Evolutionary conservation across 176 grass and related monocot species (phyloP).

Genomic region (Zea mays): Zm-B73-REFERENCE-NAM-5.0 NC_050101.1:121207001-121207500

Average conservation of each 20-base stretch:
- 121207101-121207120: background rate
- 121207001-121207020: background rate
- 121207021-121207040: background rate
- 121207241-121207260: background rate
- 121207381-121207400: too few relatives aligned
- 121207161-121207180: background rate
- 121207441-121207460: background rate
- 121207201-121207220: conserved; percentile 1
- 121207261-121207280: too few relatives aligned
- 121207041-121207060: background rate
- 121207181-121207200: conserved; percentile 6
- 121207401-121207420: background rate
- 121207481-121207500: background rate
- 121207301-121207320: too few relatives aligned
- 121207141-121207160: background rate
- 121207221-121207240: background rate
- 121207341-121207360: too few relatives aligned
- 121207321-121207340: too few relatives aligned
- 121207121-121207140: background rate
- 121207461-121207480: background rate
- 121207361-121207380: too few relatives aligned
- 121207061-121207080: background rate
- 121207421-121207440: background rate
- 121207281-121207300: too few relatives aligned
- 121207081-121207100: background rate